Base-by-base conservation (phyloP, 495 filamentous ascomycete genomes). In the Parathielavia hyrcaniae region DNA sequence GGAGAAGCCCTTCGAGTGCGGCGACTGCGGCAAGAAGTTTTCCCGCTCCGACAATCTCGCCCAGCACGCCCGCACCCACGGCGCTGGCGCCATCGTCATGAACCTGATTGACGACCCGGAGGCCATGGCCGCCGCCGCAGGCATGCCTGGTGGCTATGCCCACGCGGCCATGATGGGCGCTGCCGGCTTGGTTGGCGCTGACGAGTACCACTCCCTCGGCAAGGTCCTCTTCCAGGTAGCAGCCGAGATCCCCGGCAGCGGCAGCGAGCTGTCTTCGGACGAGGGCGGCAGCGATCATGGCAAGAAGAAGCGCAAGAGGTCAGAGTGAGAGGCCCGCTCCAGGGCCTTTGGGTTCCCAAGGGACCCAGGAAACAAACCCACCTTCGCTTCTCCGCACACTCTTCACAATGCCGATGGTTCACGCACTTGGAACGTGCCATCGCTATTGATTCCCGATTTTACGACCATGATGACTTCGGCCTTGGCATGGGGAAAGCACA, bases 21-120 rank as follows among this genome's bases (percentile, higher is more conserved):
- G 83, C 58, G 91, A 97, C 75, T 99, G 95, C 64, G 92, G 93
- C 58, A 99, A 99, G 84, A 96, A 96, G 78, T 99, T 97, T 78
- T 97, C 93, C 1, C 88, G 95, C 57, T 92, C 87, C 64, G 95
- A 99, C 74, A 99, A 99, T 75, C 82, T 99, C 22, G 86, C 89
- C 34, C 95, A 99, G 73, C 95, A 99, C 67, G 85, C 93, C 48
- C 85, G 95, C 50, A 99, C 93, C 14, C 95, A 99, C 64, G 95
- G 89, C 46, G 84, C 84, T 50, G 89, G 89, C 45, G 88, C 92
- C 55, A 87, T 97, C 61, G 83, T 91, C 55, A 89, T 97, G 88
- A 85, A 87, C 58, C 79, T 97, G 57, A 75, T 95, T 41, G 88
- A 96, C 53, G 87, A 95, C 47, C 77, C 79, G 17, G 86, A 87